These are phyloP conservation scores for Garcia nutans DNA, from an alignment of 345 rosid genomes.

Conservation along the genomic window DNA sequence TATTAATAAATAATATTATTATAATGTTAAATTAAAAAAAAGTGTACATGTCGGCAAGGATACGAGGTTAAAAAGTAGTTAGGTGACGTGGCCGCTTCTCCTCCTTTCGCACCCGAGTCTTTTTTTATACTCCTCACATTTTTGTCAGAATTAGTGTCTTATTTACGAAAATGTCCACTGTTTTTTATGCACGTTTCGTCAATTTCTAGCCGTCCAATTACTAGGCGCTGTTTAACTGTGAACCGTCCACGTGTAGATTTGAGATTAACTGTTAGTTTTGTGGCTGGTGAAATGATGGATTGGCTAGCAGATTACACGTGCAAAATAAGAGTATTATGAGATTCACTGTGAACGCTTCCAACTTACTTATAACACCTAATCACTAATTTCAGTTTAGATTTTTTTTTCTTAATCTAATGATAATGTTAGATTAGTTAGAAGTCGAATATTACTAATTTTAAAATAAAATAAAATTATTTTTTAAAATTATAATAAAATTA, in stretches of 20 bases:
- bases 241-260: background rate
- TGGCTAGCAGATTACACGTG: no score
- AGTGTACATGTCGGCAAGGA: slow-evolving; percentile 41
- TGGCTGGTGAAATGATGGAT: background rate
- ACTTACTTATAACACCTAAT: no score
- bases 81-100: slow-evolving; percentile 43
- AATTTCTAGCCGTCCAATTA: background rate
- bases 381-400: no score
- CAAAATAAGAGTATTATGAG: no score
- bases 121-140: background rate
- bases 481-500: no score
- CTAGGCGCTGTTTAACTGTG: background rate
- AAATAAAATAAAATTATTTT: no score
- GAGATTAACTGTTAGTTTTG: background rate
- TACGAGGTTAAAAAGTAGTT: slow-evolving; percentile 37
- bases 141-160: background rate
- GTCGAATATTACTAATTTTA: no score
- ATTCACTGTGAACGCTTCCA: no score
- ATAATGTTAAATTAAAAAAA: slow-evolving; percentile 2
- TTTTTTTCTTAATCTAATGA: no score
- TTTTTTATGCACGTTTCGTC: slow-evolving; percentile 5
- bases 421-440: no score
- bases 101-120: slow-evolving; percentile 34
- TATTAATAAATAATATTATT: background rate
- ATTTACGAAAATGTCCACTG: slow-evolving; percentile 24